Conservation (phyloP, 441 rosid genomes). For the Erodium moschatum region DNA sequence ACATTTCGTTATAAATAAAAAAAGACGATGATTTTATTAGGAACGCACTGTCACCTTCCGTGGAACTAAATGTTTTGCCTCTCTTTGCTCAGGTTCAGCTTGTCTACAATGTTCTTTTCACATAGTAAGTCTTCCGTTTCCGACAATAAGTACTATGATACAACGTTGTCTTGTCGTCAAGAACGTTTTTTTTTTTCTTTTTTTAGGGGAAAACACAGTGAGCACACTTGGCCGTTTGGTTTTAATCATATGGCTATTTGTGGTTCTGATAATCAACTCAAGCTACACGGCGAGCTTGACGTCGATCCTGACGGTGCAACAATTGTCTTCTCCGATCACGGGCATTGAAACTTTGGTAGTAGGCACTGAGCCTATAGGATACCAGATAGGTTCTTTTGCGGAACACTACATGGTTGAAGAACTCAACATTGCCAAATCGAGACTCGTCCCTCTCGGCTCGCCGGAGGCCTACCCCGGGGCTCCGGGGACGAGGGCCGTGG, state of each 20-base stretch:
- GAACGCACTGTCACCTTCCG: too few relatives aligned
- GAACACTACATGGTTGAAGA: slow-evolving; percentile 54
- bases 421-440: slow-evolving; percentile 47
- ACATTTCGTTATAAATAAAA: too few relatives aligned
- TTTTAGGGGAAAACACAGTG: slow-evolving; percentile 62
- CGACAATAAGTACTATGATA: not conserved
- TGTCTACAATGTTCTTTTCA: slow-evolving; percentile 82
- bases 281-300: slow-evolving; percentile 40
- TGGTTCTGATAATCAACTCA: slow-evolving; percentile 74
- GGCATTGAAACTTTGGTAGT: slow-evolving; percentile 53
- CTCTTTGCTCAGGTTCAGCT: slow-evolving; percentile 38
- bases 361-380: slow-evolving; percentile 61
- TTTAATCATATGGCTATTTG: slow-evolving; percentile 69
- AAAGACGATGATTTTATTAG: too few relatives aligned
- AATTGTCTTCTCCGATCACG: slow-evolving; percentile 58
- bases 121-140: slow-evolving; percentile 49
- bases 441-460: slow-evolving; percentile 54
- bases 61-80: too few relatives aligned
- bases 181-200: too few relatives aligned
- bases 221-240: slow-evolving; percentile 65
- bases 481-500: slow-evolving; percentile 62
- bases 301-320: slow-evolving; percentile 62
- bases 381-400: slow-evolving; percentile 65
- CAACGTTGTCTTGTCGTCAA: too few relatives aligned
- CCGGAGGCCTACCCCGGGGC: slow-evolving; percentile 57